Percentiles rank a stretch among this genome's conserved stretches.
phyloP scores from a whole-genome alignment of 352 stramenopile species.

The Stramenopiles sp. region DNA sequence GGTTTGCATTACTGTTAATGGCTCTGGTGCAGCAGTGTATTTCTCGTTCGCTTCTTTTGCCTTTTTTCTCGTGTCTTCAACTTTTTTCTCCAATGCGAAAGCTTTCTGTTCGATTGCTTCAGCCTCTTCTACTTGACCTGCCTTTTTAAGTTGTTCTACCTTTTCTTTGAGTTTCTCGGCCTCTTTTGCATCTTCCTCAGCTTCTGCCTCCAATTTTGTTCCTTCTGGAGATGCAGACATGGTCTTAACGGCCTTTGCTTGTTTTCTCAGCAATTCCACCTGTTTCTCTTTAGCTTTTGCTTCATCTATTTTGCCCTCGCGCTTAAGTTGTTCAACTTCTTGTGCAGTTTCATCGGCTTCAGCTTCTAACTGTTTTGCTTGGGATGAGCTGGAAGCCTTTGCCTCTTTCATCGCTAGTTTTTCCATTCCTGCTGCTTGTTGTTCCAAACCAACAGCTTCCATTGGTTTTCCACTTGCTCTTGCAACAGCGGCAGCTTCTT shows the following conservation, averaged over 20 bases:
- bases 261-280: too few relatives aligned
- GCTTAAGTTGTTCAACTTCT: background rate
- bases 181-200: background rate
- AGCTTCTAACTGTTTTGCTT: background rate
- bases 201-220: background rate
- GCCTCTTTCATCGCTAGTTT: background rate
- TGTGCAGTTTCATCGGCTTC: background rate
- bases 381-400: background rate
- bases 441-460: background rate
- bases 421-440: background rate
- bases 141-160: background rate
- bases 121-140: background rate
- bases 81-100: too few relatives aligned
- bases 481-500: background rate
- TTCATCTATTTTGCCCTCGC: background rate
- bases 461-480: background rate
- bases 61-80: background rate
- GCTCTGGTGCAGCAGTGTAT: background rate
- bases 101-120: background rate
- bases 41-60: background rate
- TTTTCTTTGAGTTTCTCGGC: too few relatives aligned
- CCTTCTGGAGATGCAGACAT: too few relatives aligned
- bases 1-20: background rate
- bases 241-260: too few relatives aligned
- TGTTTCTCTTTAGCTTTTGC: too few relatives aligned